Percentiles rank a stretch among this genome's conserved stretches.
These are phyloP conservation scores for Gracilaria vermiculophylla DNA, from an alignment of 23 red algal species.

Conservation along the genomic window DNA sequence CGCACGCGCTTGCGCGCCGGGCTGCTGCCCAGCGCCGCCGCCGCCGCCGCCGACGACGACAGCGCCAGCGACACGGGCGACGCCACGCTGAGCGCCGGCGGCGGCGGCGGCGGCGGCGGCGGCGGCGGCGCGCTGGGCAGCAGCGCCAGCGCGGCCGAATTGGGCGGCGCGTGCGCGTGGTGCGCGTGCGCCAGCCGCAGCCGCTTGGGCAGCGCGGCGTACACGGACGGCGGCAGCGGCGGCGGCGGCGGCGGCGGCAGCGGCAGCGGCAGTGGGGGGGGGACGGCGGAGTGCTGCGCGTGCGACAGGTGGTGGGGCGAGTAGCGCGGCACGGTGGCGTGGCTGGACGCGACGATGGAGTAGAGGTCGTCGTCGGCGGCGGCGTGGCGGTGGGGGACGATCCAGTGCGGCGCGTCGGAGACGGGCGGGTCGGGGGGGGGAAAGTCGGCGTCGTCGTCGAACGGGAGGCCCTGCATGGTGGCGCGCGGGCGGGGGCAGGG, in stretches of 20 bases:
- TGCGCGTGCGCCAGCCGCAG: too few relatives aligned
- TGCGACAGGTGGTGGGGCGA: neutral
- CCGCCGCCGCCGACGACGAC: neutral
- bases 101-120: neutral
- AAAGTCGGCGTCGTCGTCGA: constrained; percentile 50
- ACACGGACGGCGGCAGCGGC: too few relatives aligned
- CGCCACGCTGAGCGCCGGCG: neutral
- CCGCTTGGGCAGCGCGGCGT: too few relatives aligned
- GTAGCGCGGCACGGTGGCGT: neutral
- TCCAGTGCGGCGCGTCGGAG: neutral
- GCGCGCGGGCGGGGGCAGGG: neutral
- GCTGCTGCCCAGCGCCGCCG: neutral
- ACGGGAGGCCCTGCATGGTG: constrained; percentile 40
- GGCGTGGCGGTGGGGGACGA: neutral
- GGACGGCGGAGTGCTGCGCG: neutral
- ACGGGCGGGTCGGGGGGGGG: neutral
- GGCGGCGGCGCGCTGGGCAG: neutral
- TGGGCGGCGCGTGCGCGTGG: neutral
- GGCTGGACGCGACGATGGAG: constrained; percentile 20
- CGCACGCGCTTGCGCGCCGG: neutral
- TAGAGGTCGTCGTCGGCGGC: constrained; percentile 29
- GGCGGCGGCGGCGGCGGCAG: constrained; percentile 1
- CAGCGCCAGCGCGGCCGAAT: neutral
- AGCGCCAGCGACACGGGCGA: neutral
- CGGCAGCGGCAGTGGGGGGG: neutral